These are phyloP conservation scores for Arctostaphylos glauca DNA, from an alignment of 148 eudicot genomes.

Conservation along the genomic window DNA sequence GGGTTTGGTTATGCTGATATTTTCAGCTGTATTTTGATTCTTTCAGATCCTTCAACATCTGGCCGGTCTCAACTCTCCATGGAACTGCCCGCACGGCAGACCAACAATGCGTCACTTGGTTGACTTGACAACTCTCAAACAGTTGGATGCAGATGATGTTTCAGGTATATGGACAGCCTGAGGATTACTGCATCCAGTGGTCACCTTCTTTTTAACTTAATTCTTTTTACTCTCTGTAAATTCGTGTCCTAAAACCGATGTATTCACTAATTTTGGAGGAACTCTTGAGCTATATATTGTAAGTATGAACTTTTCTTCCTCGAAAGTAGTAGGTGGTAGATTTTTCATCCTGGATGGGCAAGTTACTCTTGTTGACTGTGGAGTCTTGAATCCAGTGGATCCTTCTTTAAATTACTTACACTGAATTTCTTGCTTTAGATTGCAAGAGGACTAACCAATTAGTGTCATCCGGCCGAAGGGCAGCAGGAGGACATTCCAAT, in stretches of 20 bases:
- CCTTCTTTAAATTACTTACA: no score
- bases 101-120: constrained; percentile 99
- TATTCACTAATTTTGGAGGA: background rate
- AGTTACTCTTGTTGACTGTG: background rate
- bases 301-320: background rate
- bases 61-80: constrained; percentile 81
- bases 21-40: background rate
- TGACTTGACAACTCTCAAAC: constrained; percentile 45
- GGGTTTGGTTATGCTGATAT: background rate
- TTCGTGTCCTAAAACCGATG: background rate
- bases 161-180: constrained; percentile 11
- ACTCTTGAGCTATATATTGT: background rate
- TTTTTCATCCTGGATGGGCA: background rate
- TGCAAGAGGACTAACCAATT: no score
- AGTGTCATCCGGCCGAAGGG: no score
- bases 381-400: no score
- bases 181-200: background rate
- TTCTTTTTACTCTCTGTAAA: constrained; percentile 7
- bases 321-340: background rate
- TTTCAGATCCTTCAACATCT: constrained; percentile 81
- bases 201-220: background rate
- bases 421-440: no score
- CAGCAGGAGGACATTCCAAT: no score
- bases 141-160: constrained; percentile 16
- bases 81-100: constrained; percentile 99